Conservation (phyloP, 257 asterid species). For the Cruciata laevipes region DNA sequence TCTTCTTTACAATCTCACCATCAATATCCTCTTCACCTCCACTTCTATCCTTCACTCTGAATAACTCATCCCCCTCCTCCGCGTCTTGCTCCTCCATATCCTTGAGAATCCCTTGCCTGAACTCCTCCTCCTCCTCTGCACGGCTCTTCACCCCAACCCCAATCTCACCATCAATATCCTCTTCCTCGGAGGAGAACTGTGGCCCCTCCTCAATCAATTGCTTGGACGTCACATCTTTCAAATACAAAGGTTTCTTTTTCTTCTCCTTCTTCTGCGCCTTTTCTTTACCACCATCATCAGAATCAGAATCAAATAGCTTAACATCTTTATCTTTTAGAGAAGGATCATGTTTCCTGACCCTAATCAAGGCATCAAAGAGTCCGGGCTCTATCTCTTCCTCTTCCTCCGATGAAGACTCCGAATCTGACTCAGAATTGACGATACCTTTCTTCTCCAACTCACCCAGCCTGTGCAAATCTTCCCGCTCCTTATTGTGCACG, state of each 20-base stretch:
- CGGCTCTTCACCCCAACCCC: conserved; percentile 38
- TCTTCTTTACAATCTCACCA: conserved; percentile 34
- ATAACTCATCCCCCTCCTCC: conserved; percentile 38
- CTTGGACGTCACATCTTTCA: conserved; percentile 67
- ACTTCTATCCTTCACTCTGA: conserved; percentile 38
- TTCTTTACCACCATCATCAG: conserved; percentile 5
- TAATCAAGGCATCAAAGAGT: conserved; percentile 55
- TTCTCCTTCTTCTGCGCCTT: conserved; percentile 8
- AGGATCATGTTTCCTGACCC: conserved; percentile 59
- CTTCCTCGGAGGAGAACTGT: conserved; percentile 36
- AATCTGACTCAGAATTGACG: conserved; percentile 26
- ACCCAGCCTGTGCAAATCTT: conserved; percentile 57
- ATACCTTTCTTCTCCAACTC: conserved; percentile 68
- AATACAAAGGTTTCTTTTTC: conserved; percentile 49
- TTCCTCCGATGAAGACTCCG: conserved; percentile 27
- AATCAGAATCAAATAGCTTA: conserved; percentile 55
- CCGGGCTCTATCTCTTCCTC: conserved; percentile 25
- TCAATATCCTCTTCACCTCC: conserved; percentile 25
- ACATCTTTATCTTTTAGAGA: conserved; percentile 44
- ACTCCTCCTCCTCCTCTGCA: conserved; percentile 62
- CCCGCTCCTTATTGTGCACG: conserved; percentile 77
- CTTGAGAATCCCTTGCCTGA: conserved; percentile 40
- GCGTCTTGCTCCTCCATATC: conserved; percentile 35
- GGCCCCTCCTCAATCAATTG: conserved; percentile 70
- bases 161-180: not conserved